phyloP scores from a whole-genome alignment of 2,329 filamentous ascomycete species.

The Pestalotiopsis sp. region DNA sequence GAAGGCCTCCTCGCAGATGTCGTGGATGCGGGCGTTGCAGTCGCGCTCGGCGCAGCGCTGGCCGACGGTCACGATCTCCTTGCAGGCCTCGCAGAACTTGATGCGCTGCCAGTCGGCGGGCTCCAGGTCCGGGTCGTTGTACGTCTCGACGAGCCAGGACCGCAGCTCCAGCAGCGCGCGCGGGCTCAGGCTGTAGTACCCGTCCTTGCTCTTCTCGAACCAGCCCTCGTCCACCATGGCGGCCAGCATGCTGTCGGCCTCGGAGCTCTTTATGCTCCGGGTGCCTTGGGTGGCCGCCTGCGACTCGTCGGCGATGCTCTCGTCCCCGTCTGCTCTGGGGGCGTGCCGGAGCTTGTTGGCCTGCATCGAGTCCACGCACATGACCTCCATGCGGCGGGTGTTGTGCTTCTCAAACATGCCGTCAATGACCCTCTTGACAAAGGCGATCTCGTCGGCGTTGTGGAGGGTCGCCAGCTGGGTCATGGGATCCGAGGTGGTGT shows the following conservation, averaged over 20 bases:
- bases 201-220: slow-evolving; percentile 73
- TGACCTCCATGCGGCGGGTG: slow-evolving; percentile 74
- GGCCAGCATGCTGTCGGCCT: slow-evolving; percentile 74
- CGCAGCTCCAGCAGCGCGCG: slow-evolving; percentile 84
- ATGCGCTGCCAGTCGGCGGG: slow-evolving; percentile 71
- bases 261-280: slow-evolving; percentile 70
- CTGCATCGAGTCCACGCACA: slow-evolving; percentile 80
- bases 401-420: slow-evolving; percentile 92
- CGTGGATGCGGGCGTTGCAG: slow-evolving; percentile 74
- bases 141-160: slow-evolving; percentile 83
- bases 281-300: slow-evolving; percentile 31
- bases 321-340: slow-evolving; percentile 32
- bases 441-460: slow-evolving; percentile 57
- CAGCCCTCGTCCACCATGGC: slow-evolving; percentile 79
- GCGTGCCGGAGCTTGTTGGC: slow-evolving; percentile 71
- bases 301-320: slow-evolving; percentile 29
- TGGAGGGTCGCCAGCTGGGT: slow-evolving; percentile 43
- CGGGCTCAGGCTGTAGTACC: slow-evolving; percentile 77
- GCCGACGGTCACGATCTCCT: slow-evolving; percentile 84
- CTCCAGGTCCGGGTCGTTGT: slow-evolving; percentile 74
- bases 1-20: slow-evolving; percentile 73
- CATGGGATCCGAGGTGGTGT: slow-evolving; percentile 80
- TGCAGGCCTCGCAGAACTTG: slow-evolving; percentile 86
- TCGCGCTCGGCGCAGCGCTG: slow-evolving; percentile 72
- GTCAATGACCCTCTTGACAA: slow-evolving; percentile 85